Percentiles rank a stretch among this genome's conserved stretches.
Conservation (phyloP, 2,329 filamentous ascomycete species). For the Hirsutella rhossiliensis region DNA sequence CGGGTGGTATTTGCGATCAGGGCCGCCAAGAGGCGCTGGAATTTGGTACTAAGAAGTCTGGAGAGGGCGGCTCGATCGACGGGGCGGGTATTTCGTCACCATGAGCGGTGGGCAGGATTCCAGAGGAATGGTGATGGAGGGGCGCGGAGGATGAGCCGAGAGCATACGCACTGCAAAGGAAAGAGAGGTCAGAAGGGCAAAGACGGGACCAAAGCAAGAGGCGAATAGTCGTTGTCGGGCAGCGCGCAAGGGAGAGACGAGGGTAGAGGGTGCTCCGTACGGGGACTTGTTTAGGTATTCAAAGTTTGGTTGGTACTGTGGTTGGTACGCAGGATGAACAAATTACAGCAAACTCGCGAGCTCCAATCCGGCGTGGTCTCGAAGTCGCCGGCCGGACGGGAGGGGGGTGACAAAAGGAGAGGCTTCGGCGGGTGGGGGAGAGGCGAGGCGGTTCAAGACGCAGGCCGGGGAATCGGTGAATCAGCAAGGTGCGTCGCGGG, state of each 20-base stretch:
- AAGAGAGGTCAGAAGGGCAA: not conserved
- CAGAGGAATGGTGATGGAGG: not conserved
- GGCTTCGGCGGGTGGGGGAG: not conserved
- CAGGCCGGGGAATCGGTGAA: not conserved
- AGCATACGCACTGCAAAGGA: not conserved
- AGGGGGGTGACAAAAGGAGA: not conserved
- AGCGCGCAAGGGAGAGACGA: not conserved
- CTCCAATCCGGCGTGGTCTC: not conserved
- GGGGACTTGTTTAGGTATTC: too few species aligned
- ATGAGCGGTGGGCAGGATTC: constrained; percentile 3
- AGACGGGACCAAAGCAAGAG: not conserved
- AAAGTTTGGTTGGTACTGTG: too few species aligned
- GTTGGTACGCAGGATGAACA: too few species aligned
- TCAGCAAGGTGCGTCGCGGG: not conserved
- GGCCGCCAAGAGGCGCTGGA: constrained; percentile 1
- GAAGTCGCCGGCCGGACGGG: not conserved
- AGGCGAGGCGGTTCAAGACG: not conserved
- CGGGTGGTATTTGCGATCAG: not conserved
- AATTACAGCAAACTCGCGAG: too few species aligned
- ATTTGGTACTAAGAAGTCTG: constrained; percentile 5
- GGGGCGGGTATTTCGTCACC: constrained; percentile 10
- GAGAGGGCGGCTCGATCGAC: constrained; percentile 8
- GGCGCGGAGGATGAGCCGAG: not conserved
- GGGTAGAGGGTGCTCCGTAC: too few species aligned
- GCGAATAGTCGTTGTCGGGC: not conserved